Conservation (phyloP, 2,329 filamentous ascomycete genomes). For the Phaeosphaeriaceae sp. region DNA sequence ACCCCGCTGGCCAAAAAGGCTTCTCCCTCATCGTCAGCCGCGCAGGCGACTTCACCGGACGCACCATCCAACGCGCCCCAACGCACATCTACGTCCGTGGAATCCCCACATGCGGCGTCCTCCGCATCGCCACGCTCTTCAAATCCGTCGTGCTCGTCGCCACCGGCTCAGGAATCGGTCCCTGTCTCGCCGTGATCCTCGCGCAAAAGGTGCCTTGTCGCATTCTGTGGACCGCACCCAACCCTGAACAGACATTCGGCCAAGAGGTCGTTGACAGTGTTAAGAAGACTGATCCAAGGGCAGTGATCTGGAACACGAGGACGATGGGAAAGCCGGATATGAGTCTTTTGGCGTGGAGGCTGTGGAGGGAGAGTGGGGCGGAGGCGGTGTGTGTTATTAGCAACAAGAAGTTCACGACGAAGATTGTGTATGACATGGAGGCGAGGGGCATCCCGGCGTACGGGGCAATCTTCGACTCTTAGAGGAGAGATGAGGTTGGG, state of each 20-base stretch:
- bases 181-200: conserved; percentile 62
- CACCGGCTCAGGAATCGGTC: conserved; percentile 49
- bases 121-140: conserved; percentile 48
- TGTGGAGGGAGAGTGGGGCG: conserved; percentile 60
- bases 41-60: conserved; percentile 50
- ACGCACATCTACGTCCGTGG: conserved; percentile 48
- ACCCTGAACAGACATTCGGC: conserved; percentile 72
- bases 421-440: conserved; percentile 75
- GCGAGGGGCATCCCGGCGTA: conserved; percentile 72
- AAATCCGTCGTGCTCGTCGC: conserved; percentile 47
- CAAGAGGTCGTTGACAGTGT: conserved; percentile 67
- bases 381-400: conserved; percentile 80
- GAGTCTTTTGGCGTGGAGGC: conserved; percentile 63
- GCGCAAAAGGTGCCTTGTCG: conserved; percentile 59
- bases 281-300: conserved; percentile 65
- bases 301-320: conserved; percentile 74
- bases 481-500: conserved; percentile 7
- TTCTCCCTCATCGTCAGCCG: conserved; percentile 48
- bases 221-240: conserved; percentile 75
- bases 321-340: conserved; percentile 70
- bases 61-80: conserved; percentile 41
- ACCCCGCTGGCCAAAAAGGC: conserved; percentile 30
- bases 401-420: conserved; percentile 73
- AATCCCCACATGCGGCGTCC: conserved; percentile 45
- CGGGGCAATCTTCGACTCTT: conserved; percentile 78